Evolutionary conservation across 1,284 basidiomycete genomes (phyloP).

Genomic region (Psilocybe mexicana): DNA sequence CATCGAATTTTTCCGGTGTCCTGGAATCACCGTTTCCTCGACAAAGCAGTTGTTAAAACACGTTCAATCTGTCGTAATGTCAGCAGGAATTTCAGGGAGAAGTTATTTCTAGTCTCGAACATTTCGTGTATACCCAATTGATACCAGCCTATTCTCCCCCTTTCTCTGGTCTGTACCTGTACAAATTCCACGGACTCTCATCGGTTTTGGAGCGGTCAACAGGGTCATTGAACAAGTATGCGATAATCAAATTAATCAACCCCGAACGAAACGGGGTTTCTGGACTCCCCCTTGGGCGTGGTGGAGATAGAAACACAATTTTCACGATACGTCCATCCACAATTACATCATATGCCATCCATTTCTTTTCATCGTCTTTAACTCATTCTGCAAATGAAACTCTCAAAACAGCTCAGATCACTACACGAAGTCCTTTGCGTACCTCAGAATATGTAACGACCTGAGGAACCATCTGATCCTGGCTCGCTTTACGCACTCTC

Average conservation of each 20-base stretch:
- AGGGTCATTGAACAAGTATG: background rate
- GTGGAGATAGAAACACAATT: background rate
- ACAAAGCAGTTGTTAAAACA: conserved; percentile 12
- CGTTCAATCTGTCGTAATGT: conserved; percentile 16
- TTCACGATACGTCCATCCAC: background rate
- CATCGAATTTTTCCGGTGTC: conserved; percentile 28
- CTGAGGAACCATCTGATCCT: no score
- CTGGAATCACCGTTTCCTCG: conserved; percentile 17
- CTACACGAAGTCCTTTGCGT: background rate
- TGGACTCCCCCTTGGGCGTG: background rate
- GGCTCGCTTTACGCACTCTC: background rate
- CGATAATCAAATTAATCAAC: background rate
- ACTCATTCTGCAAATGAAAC: no score
- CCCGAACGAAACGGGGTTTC: background rate
- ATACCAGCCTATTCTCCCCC: no score
- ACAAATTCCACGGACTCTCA: no score
- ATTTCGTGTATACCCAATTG: no score
- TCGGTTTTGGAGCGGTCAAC: background rate
- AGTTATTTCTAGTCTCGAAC: no score
- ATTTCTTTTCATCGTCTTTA: background rate
- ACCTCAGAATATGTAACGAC: background rate
- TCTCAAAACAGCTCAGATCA: no score
- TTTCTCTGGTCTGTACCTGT: no score
- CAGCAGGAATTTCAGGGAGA: background rate
- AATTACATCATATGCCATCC: background rate